phyloP scores from a whole-genome alignment of 495 filamentous ascomycete species.

The Margaritispora aquatica region DNA sequence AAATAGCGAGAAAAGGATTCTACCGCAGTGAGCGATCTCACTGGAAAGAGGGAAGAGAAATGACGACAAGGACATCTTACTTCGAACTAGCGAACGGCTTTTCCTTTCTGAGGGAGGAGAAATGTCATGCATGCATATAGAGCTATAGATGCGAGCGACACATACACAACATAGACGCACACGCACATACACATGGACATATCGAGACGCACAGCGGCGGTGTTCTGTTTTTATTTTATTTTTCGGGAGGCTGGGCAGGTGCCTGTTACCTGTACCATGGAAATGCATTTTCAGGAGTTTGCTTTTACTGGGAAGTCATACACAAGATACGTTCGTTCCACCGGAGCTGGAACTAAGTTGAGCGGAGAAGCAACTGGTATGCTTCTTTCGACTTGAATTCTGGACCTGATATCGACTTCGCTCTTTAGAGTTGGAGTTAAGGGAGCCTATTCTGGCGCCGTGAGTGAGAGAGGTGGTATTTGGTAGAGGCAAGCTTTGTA shows the following conservation, averaged over 20 bases:
- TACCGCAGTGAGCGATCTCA: slow-evolving; percentile 4
- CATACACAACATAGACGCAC: too few relatives aligned
- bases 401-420: too few relatives aligned
- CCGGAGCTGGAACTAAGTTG: too few relatives aligned
- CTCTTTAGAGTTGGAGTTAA: too few relatives aligned
- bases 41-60: neutral
- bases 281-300: neutral
- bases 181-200: too few relatives aligned
- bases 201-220: neutral
- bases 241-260: neutral
- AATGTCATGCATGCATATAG: neutral
- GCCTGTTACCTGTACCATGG: neutral
- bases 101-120: neutral
- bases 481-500: too few relatives aligned
- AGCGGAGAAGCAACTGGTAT: neutral
- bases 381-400: neutral
- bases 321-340: too few relatives aligned
- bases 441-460: too few relatives aligned
- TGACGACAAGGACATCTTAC: too few relatives aligned
- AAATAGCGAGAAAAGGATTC: slow-evolving; percentile 2
- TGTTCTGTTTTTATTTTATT: too few relatives aligned
- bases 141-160: neutral
- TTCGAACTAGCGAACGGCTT: neutral
- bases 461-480: too few relatives aligned
- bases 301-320: too few relatives aligned